phyloP scores from a whole-genome alignment of 1,139 yeast species.

The Pichia cactophila region DNA sequence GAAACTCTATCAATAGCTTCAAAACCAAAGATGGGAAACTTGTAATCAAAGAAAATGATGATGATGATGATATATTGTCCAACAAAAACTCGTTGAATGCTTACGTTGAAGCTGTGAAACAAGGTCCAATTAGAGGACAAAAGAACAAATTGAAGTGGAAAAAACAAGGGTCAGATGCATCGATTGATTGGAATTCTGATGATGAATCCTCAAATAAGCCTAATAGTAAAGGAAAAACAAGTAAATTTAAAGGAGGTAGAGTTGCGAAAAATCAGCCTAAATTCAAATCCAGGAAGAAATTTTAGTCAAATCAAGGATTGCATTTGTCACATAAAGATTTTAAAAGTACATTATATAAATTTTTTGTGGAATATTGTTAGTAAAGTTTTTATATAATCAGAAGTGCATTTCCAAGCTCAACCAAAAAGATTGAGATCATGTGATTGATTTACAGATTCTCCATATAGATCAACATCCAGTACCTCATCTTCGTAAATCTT shows the following conservation, averaged over 20 bases:
- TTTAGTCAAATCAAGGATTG: constrained; percentile 23
- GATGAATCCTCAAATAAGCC: constrained; percentile 10
- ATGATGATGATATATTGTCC: constrained; percentile 46
- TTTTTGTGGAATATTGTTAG: not conserved
- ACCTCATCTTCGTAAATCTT: constrained; percentile 11
- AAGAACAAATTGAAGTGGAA: constrained; percentile 83
- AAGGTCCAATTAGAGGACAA: constrained; percentile 91
- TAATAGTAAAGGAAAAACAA: constrained; percentile 2
- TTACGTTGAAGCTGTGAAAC: constrained; percentile 85
- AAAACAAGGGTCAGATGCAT: constrained; percentile 49
- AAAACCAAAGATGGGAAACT: constrained; percentile 45
- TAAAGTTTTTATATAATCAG: not conserved
- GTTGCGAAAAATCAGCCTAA: constrained; percentile 35
- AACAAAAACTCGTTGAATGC: constrained; percentile 69
- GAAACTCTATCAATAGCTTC: constrained; percentile 37
- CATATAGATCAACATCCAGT: constrained; percentile 17
- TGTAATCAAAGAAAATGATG: constrained; percentile 37
- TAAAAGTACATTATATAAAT: not conserved
- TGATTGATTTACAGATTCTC: constrained; percentile 11
- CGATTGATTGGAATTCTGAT: constrained; percentile 43
- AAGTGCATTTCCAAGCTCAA: not conserved
- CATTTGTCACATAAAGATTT: not conserved
- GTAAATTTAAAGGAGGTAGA: constrained; percentile 15
- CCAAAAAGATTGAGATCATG: constrained; percentile 18
- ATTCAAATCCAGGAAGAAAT: constrained; percentile 54